These are phyloP conservation scores for Leptographium galeiforme DNA, from an alignment of 2,329 filamentous ascomycete species.

Conservation along the genomic window DNA sequence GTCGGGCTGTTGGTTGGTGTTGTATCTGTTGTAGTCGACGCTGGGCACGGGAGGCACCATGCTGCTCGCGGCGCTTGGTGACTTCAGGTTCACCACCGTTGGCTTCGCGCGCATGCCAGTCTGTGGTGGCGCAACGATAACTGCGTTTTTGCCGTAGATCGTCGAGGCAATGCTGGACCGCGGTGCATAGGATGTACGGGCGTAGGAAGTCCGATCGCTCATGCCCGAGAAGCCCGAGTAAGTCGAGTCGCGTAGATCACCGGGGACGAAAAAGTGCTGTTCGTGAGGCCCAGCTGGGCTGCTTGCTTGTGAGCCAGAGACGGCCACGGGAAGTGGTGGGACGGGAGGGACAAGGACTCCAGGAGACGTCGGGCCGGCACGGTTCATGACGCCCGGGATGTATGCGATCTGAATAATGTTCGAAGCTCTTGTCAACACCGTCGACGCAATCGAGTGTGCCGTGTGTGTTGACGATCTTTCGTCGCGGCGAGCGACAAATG, in stretches of 20 bases:
- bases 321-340: conserved; percentile 68
- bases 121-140: conserved; percentile 70
- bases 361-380: conserved; percentile 72
- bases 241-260: conserved; percentile 79
- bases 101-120: conserved; percentile 81
- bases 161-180: conserved; percentile 77
- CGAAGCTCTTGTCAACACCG: conserved; percentile 85
- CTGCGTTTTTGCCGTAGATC: conserved; percentile 82
- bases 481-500: conserved; percentile 37
- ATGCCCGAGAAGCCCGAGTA: conserved; percentile 64
- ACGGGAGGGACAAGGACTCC: conserved; percentile 78
- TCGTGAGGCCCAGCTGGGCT: conserved; percentile 51
- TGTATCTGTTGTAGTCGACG: conserved; percentile 53
- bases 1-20: conserved; percentile 27
- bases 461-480: conserved; percentile 68
- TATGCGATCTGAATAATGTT: conserved; percentile 99
- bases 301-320: conserved; percentile 32
- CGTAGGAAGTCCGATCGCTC: conserved; percentile 48
- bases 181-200: conserved; percentile 43
- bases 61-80: conserved; percentile 41
- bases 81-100: conserved; percentile 85
- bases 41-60: conserved; percentile 57
- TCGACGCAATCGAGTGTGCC: conserved; percentile 87
- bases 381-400: conserved; percentile 91
- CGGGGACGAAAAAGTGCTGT: conserved; percentile 87